Evolutionary conservation across 2,329 filamentous ascomycete species (phyloP).

Genomic region (Kalmusia sp.): DNA sequence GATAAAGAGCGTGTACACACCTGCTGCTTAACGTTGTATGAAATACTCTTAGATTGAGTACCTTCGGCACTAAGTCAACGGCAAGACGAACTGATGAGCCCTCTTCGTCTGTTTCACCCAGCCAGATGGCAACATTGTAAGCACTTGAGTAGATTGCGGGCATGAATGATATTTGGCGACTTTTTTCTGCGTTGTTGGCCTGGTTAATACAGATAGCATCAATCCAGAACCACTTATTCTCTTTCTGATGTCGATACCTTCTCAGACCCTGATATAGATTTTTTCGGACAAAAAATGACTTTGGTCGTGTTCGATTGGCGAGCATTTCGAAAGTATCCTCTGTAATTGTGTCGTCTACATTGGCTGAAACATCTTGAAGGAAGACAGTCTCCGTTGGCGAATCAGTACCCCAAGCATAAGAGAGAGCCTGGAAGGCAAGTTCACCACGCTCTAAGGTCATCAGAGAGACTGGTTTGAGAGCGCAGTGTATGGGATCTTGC

Average conservation of each 20-base stretch:
- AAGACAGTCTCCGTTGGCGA: neutral
- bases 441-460: neutral
- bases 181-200: neutral
- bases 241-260: neutral
- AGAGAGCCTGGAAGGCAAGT: neutral
- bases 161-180: slow-evolving; percentile 8
- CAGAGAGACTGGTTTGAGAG: neutral
- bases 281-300: neutral
- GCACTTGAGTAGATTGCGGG: slow-evolving; percentile 1
- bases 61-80: too few species aligned
- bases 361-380: neutral
- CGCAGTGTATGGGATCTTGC: neutral
- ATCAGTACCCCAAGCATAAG: neutral
- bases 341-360: neutral
- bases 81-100: neutral
- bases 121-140: slow-evolving; percentile 2
- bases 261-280: neutral
- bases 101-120: slow-evolving; percentile 9
- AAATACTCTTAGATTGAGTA: too few species aligned
- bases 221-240: slow-evolving; percentile 10
- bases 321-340: too few species aligned
- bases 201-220: slow-evolving; percentile 15
- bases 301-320: neutral
- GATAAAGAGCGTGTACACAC: too few species aligned
- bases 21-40: too few species aligned